phyloP scores from a whole-genome alignment of 352 stramenopile species.

The Phytophthora cactorum region DNA sequence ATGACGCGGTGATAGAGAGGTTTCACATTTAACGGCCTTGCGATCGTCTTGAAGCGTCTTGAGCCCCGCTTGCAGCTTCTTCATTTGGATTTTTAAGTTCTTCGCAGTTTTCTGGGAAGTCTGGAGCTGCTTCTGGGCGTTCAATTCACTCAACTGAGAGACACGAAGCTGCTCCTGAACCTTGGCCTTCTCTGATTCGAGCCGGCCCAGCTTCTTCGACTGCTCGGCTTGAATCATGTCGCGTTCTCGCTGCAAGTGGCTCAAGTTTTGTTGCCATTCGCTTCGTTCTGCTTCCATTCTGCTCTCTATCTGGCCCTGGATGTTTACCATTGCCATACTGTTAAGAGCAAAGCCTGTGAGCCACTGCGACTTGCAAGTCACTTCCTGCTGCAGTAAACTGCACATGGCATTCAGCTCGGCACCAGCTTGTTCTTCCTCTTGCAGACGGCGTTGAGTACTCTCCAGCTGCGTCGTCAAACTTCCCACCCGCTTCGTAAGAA shows the following conservation, averaged over 20 bases:
- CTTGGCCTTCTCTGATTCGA: slow-evolving; percentile 38
- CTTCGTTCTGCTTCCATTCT: no score
- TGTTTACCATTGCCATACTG: slow-evolving; percentile 11
- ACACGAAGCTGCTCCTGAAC: slow-evolving; percentile 48
- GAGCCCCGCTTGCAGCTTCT: background rate
- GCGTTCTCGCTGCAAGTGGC: background rate
- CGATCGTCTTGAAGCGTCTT: background rate
- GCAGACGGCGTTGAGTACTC: slow-evolving; percentile 1
- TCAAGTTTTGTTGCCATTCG: no score
- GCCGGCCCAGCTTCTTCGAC: background rate
- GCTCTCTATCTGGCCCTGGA: slow-evolving; percentile 1
- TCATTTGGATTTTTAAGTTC: background rate
- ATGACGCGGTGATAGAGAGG: no score
- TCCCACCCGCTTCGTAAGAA: background rate
- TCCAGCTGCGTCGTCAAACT: slow-evolving; percentile 5
- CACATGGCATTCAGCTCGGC: slow-evolving; percentile 1
- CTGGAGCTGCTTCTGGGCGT: no score
- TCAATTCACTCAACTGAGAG: background rate
- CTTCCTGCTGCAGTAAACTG: slow-evolving; percentile 4
- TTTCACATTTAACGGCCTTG: no score
- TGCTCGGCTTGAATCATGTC: slow-evolving; percentile 1
- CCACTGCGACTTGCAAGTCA: slow-evolving; percentile 1
- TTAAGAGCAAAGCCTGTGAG: slow-evolving; percentile 2
- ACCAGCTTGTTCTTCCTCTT: background rate
- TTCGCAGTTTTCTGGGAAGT: background rate